Base-by-base conservation (phyloP, 306 rosid genomes). In the Hippophae rhamnoides region DNA sequence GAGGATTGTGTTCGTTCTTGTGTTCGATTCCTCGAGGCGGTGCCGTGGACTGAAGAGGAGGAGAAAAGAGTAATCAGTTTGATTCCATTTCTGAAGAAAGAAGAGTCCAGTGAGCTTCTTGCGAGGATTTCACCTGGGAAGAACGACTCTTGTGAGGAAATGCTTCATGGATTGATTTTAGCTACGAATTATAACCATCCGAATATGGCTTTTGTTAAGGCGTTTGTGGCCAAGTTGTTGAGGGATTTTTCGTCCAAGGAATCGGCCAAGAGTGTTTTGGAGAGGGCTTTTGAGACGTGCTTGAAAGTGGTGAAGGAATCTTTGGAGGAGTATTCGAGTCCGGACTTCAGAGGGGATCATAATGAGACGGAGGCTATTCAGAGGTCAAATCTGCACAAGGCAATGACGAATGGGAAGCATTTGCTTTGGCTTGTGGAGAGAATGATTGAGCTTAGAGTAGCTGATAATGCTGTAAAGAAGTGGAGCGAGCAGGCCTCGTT, bases 11-110 rank as follows among this genome's bases (percentile, higher is more conserved):
- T 87, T 40, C 72, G 69, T 9, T 74, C 71, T 60, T 90, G 96
- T 47, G 92, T 90, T 10, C 68, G 63, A 9, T 85, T 76, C 44
- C 95, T 90, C 2, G 96, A 87, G 69, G 95, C 95, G 11, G 98
- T 90, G 43, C 96, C 98, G 9, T 90, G 98, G 98, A 79, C 81
- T 5, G 95, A 87, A 14, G 98, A 85, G 4, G 98, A 90, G 45
- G 98, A 90, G 64, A 70, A 45, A 54, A 72, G 87, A 47, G 87
- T 90, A 0, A 61, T 85, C 42, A 73, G 52, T 47, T 25, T 90
- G 56, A 78, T 90, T 60, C 98, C 98, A 2, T 69, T 79, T 38
- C 72, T 90, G 50, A 63, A 78, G 41, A 86, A 83, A 45, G 96
- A 83, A 9, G 98, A 90, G 69, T 76, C 92, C 8, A 64, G 47